phyloP scores from a whole-genome alignment of 495 filamentous ascomycete genomes.

The Pyrenopolyporus hunteri region DNA sequence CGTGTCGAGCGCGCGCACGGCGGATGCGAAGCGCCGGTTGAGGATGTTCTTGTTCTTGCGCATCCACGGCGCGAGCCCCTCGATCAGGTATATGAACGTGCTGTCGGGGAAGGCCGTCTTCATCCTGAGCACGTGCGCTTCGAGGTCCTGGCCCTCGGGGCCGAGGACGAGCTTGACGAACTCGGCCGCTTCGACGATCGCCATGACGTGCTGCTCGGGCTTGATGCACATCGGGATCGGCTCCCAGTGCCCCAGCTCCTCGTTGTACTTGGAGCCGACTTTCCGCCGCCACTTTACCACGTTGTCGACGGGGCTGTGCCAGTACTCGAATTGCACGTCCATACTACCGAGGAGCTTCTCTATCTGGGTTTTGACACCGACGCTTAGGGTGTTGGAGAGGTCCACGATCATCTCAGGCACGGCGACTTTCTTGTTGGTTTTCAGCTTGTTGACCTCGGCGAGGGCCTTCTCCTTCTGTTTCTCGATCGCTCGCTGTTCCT shows the following conservation, averaged over 20 bases:
- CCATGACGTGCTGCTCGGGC: slow-evolving; percentile 70
- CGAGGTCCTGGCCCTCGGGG: slow-evolving; percentile 56
- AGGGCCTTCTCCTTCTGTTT: slow-evolving; percentile 73
- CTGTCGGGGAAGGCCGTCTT: slow-evolving; percentile 59
- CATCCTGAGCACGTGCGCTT: slow-evolving; percentile 63
- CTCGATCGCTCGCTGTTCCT: slow-evolving; percentile 66
- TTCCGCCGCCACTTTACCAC: slow-evolving; percentile 80
- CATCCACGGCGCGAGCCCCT: slow-evolving; percentile 71
- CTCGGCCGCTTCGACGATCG: slow-evolving; percentile 67
- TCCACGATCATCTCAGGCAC: slow-evolving; percentile 86
- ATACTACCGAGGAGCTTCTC: slow-evolving; percentile 58
- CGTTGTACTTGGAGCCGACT: slow-evolving; percentile 66
- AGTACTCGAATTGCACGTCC: slow-evolving; percentile 48
- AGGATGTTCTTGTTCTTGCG: slow-evolving; percentile 71
- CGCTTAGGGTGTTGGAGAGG: slow-evolving; percentile 62
- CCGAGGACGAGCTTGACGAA: slow-evolving; percentile 68
- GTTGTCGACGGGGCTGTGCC: slow-evolving; percentile 58
- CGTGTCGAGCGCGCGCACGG: slow-evolving; percentile 63
- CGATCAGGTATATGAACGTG: slow-evolving; percentile 75
- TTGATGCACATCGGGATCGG: slow-evolving; percentile 64
- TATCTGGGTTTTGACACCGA: slow-evolving; percentile 62
- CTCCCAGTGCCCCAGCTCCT: slow-evolving; percentile 67
- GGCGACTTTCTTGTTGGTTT: slow-evolving; percentile 76
- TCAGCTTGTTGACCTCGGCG: slow-evolving; percentile 75
- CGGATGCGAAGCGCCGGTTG: slow-evolving; percentile 70